phyloP scores from a whole-genome alignment of 306 rosid genomes.

The Mimosa bimucronata region DNA sequence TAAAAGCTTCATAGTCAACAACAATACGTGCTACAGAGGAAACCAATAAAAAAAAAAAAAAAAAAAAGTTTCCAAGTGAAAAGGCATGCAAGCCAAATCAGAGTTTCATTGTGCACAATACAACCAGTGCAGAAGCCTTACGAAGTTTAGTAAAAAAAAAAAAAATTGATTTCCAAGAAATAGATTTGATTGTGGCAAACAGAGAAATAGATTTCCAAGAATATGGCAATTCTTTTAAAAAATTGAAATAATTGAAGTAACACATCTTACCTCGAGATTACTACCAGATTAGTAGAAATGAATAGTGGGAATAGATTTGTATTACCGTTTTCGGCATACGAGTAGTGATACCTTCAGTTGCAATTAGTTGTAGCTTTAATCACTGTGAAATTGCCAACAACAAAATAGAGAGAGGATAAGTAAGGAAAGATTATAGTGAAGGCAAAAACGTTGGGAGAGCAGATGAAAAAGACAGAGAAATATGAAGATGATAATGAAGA shows the following conservation, averaged over 20 bases:
- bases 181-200: neutral
- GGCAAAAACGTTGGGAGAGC: constrained; percentile 25
- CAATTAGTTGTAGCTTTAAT: constrained; percentile 21
- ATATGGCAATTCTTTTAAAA: neutral
- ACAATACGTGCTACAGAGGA: neutral
- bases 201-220: constrained; percentile 30
- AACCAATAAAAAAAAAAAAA: no score
- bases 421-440: neutral
- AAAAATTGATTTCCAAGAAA: no score
- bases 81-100: constrained; percentile 7
- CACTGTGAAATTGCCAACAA: constrained; percentile 22
- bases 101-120: constrained; percentile 18
- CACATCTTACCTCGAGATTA: constrained; percentile 41
- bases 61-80: neutral
- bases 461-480: neutral
- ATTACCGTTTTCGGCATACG: constrained; percentile 20
- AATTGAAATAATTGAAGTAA: constrained; percentile 19
- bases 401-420: constrained; percentile 10
- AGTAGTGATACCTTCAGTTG: constrained; percentile 27
- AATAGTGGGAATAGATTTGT: constrained; percentile 4
- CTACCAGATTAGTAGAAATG: constrained; percentile 1
- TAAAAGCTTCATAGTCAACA: neutral
- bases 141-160: constrained; percentile 6
- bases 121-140: neutral
- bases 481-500: constrained; percentile 1